Evolutionary conservation across 345 rosid species (phyloP), one percentile per base, ranked within the genome.

Genomic region (Camelina sativa): DNA sequence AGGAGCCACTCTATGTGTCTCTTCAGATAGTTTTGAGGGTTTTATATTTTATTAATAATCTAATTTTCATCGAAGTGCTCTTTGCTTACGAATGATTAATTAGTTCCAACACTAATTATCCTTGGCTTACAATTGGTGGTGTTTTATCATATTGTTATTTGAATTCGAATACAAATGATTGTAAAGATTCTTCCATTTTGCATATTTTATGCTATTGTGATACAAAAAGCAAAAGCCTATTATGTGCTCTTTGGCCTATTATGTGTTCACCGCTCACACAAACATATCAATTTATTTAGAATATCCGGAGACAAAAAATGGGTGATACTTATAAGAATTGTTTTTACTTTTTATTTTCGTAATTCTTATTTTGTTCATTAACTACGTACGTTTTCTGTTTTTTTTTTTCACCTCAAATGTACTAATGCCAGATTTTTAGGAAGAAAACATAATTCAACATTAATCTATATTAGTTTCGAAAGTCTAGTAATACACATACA

Each of bases 1-100:
- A 65, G 80, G 80, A 77, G 80, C 72, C 76, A 71, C 59, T 71
- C 47, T 38, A 47, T 65, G 80, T 71, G 80, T 59, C 80, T 77
- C 76, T 77, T 77, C 72, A 65, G n/a, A 37, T 71, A 17, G 72
- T 65, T 77, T 65, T 67, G 71, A 56, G 72, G 66, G 40, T 11
- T 54, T 68, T 43, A 22, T 37, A 34, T 38, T 35, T 35, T 25
- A 37, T 44, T 35, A 40, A 19, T 64, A 70, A 38, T 71, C 23
- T 62, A 53, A 38, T 25, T 55, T 63, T 62, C 20, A 15, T 57
- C 20, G 50, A 65, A 77, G 76, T 71, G 80, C 67, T 71, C 54
- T 38, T 52, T n/a, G 57, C 64, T 38, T 71, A 51, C 37, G 62
- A 66, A 77, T 77, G 80, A 64, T 71, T 64, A 70, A 64, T 71